These are phyloP conservation scores for Galeopsis tetrahit DNA, from an alignment of 257 asterid genomes.

Conservation along the genomic window DNA sequence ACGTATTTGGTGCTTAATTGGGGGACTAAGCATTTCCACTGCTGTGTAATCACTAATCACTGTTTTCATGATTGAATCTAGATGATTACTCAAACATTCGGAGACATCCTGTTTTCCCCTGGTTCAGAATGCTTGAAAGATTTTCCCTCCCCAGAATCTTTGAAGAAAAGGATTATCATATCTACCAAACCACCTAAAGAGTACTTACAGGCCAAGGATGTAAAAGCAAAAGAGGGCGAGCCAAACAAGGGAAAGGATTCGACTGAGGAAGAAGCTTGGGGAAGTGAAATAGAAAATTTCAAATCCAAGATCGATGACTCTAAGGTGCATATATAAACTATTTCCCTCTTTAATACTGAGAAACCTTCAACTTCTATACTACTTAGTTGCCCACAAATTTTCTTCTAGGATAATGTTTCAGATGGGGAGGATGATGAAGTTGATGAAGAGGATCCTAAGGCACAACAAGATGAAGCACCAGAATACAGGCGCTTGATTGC, in stretches of 20 bases:
- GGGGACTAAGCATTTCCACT: constrained; percentile 17
- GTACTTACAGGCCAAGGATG: constrained; percentile 56
- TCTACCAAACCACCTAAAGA: constrained; percentile 78
- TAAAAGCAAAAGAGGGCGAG: constrained; percentile 39
- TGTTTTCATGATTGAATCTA: constrained; percentile 34
- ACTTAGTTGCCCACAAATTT: constrained; percentile 9
- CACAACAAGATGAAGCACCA: constrained; percentile 45
- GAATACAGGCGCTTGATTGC: constrained; percentile 78
- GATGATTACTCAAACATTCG: constrained; percentile 65
- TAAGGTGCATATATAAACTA: constrained; percentile 39
- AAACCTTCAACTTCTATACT: constrained; percentile 10
- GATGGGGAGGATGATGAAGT: constrained; percentile 51
- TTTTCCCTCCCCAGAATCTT: constrained; percentile 61
- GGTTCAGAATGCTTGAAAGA: constrained; percentile 50
- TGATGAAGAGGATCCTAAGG: constrained; percentile 47
- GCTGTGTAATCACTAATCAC: constrained; percentile 34
- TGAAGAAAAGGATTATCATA: constrained; percentile 61
- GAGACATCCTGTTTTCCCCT: constrained; percentile 60
- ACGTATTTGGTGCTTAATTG: constrained; percentile 29
- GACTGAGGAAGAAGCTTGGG: constrained; percentile 56
- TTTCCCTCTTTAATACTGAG: constrained; percentile 25
- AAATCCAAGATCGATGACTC: constrained; percentile 36
- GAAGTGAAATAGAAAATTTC: constrained; percentile 44
- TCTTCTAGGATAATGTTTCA: constrained; percentile 46
- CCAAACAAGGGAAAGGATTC: constrained; percentile 42